Evolutionary conservation across 257 asterid genomes (phyloP).

Genomic region (Solanum habrochaites): DNA sequence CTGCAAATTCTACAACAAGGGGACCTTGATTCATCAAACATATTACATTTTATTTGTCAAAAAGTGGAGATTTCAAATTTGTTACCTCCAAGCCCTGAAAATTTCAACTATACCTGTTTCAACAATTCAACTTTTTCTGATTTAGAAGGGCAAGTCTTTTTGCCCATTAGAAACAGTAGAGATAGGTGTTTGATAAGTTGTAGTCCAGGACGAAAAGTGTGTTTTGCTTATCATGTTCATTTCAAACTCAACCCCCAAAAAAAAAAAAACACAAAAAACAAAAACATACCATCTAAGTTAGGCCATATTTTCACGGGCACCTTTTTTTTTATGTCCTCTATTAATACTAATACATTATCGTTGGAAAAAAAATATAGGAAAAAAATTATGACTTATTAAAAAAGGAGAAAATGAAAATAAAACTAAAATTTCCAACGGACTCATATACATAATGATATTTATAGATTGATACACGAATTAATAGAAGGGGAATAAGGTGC

Average conservation of each 20-base stretch:
- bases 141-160: not conserved
- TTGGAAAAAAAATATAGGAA: not conserved
- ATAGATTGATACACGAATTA: too few species aligned
- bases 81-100: not conserved
- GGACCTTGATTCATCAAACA: not conserved
- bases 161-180: not conserved
- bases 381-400: not conserved
- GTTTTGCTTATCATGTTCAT: not conserved
- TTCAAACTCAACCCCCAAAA: not conserved
- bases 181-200: not conserved
- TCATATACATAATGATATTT: not conserved
- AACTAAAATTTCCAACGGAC: too few species aligned
- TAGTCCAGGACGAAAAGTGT: not conserved
- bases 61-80: not conserved
- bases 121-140: not conserved
- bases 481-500: not conserved
- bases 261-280: too few species aligned
- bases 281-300: too few species aligned
- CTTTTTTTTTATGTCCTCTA: not conserved
- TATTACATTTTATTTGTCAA: not conserved
- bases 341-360: too few species aligned
- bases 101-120: not conserved
- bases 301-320: not conserved
- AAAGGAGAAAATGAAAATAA: not conserved
- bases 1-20: not conserved